Evolutionary conservation across 2,329 filamentous ascomycete genomes (phyloP), one percentile per base, ranked within the genome.

Genomic region (Pseudopyricularia javanii): DNA sequence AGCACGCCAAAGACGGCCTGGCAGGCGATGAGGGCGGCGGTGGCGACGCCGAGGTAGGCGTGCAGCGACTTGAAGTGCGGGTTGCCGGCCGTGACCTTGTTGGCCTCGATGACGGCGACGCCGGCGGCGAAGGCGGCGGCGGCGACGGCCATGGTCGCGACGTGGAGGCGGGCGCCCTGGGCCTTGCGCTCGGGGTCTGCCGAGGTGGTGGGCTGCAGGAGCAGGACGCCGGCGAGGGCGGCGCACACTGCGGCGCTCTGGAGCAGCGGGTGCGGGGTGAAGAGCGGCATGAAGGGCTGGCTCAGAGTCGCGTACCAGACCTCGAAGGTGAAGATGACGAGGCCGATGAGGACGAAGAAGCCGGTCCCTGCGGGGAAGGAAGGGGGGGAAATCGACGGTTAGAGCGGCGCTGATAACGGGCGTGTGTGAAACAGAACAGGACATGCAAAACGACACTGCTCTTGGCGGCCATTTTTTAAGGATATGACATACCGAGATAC

Each of bases 151-250:
- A 90, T 89, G 58, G 96, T 72, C 12, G 71, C 68, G 24, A 82
- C 83, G 68, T 98, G 91, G 48, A 79, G 60, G 54, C 70, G 70
- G 56, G 78, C 75, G 34, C 79, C 80, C 35, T 69, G 61, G 35
- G 69, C 66, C 69, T 96, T 96, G 69, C 95, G 87, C 15, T 74
- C 67, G 2, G 83, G 72, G 11, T 50, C 48, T 5, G 37, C 37
- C 0, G 87, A 87, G 60, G 86, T 79, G 0, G 91, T 95, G 2
- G 91, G 93, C 67, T 98, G 93, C 34, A 97, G 78, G 59, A 93
- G 72, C 51, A 97, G 81, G 58, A 91, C 81, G 53, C 85, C 85
- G 73, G 96, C 85, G 17, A 86, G 78, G 61, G 93, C 74, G 54
- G 88, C 74, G 56, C 95, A 74, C 54, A 95, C 67, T 49, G 82